Conservation (phyloP, 2,329 filamentous ascomycete species). For the Calonectria montana region DNA sequence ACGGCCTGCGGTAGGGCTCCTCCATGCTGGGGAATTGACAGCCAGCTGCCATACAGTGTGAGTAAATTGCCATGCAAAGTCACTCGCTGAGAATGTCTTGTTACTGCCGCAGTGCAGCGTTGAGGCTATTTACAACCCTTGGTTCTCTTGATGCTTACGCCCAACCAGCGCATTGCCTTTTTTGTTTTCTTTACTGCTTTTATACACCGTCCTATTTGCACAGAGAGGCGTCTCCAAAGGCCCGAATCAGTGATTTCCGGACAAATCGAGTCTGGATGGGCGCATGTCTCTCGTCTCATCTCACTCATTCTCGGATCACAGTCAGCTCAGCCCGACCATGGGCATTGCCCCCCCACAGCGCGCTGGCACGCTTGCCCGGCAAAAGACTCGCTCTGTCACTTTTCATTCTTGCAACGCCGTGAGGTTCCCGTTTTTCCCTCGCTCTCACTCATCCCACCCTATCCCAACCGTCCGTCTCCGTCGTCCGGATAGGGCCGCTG, state of each 20-base stretch:
- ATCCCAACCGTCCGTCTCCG: conserved; percentile 22
- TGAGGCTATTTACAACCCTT: conserved; percentile 16
- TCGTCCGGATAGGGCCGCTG: conserved; percentile 44
- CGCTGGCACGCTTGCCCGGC: background rate
- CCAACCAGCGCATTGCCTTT: background rate
- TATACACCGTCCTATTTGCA: background rate
- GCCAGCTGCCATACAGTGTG: background rate
- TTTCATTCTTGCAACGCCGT: background rate
- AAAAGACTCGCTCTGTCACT: conserved; percentile 2
- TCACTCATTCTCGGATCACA: conserved; percentile 2
- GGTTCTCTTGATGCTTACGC: conserved; percentile 10
- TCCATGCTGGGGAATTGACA: background rate
- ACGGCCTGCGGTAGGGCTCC: conserved; percentile 3
- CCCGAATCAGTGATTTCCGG: conserved; percentile 14
- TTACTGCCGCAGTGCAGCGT: background rate
- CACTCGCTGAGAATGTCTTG: background rate
- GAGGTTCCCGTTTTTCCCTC: background rate
- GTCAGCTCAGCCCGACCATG: conserved; percentile 1
- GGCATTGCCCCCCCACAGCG: background rate
- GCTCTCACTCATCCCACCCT: conserved; percentile 11
- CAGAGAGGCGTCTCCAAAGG: conserved; percentile 23
- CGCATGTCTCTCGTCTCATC: conserved; percentile 6
- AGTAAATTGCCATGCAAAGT: conserved; percentile 1
- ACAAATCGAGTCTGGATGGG: background rate
- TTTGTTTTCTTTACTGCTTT: background rate